Evolutionary conservation across 352 stramenopile genomes (phyloP), one percentile per base, ranked within the genome.

Genomic region (Phytophthora tentaculata): DNA sequence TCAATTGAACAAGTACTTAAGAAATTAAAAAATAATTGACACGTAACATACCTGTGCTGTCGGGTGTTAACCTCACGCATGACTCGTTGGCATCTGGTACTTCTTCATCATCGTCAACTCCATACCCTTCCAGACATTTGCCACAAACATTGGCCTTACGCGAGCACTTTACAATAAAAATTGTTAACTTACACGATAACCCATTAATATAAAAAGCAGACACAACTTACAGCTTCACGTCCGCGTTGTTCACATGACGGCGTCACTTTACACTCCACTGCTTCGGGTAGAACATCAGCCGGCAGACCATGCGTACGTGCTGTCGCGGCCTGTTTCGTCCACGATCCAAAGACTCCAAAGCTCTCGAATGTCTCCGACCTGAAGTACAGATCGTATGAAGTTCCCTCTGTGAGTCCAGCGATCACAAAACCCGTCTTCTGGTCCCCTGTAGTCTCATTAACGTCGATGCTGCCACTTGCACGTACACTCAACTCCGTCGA

Each of bases 301-400:
- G 85, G 85, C 14, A 91, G 62, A 7, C 85, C 83, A 26, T 94
- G 85, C 0, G 85, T 94, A 5, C 71, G 69, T 20, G 81, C 81
- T 5, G 73, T 81, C 35, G 87, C 62, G 1, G 81, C 69, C 23
- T 84, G 64, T 9, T 52, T 54, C 26, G 79, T 76, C 85, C 85
- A 94, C 5, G 80, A 58, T 26, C 87, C 78, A 39, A 90, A 77
- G 14, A 95, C 88, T 2, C 88, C 88, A 23, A 71, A 78, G 48
- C 86, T 94, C 28, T 81, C 66, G n/a, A 94, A 74, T 1, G 86
- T 93, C 75, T 95, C 88, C 1, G 82, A 64, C 7, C 84, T 75
- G 26, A 95, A 74, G 76, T 88, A 95, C 35, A 95, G 59, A 29
- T 92, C 83, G 52, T 94, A 92, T 9, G 72, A 54, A 2, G 76